These are phyloP conservation scores for Cercophora samala DNA, from an alignment of 495 filamentous ascomycete genomes.

Conservation along the genomic window DNA sequence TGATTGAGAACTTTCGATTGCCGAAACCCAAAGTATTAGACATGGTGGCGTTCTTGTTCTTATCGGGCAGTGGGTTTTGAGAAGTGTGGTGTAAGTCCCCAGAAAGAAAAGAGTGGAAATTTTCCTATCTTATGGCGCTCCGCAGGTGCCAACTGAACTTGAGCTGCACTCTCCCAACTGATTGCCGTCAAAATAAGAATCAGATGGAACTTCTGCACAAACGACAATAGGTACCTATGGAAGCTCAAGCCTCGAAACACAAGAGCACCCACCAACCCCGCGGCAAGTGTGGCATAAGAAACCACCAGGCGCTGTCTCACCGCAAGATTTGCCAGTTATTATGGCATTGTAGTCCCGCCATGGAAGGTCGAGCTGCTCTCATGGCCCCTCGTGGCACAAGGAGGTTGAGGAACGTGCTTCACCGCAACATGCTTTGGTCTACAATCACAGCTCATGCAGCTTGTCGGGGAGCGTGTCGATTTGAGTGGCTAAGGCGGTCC, in stretches of 20 bases:
- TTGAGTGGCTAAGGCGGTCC: background rate
- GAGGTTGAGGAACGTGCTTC: background rate
- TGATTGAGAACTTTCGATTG: conserved; percentile 56
- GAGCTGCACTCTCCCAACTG: background rate
- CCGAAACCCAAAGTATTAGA: conserved; percentile 38
- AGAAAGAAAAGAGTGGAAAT: background rate
- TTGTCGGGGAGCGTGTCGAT: conserved; percentile 4
- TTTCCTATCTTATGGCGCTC: background rate
- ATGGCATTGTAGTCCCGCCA: no score
- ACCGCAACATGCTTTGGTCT: conserved; percentile 6
- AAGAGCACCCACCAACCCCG: background rate
- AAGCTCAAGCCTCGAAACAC: background rate
- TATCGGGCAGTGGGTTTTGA: background rate
- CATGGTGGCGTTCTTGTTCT: conserved; percentile 27
- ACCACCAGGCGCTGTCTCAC: background rate
- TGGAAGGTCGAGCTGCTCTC: background rate
- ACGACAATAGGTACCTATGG: background rate
- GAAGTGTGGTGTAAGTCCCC: background rate
- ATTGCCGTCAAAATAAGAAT: background rate
- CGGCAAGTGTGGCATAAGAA: background rate
- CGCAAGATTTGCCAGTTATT: background rate
- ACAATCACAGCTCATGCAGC: conserved; percentile 1
- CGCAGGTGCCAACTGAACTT: background rate
- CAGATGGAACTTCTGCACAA: background rate
- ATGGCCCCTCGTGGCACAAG: background rate